Conservation (phyloP, 1,139 yeast genomes). For the Protomyces inundatus region DNA sequence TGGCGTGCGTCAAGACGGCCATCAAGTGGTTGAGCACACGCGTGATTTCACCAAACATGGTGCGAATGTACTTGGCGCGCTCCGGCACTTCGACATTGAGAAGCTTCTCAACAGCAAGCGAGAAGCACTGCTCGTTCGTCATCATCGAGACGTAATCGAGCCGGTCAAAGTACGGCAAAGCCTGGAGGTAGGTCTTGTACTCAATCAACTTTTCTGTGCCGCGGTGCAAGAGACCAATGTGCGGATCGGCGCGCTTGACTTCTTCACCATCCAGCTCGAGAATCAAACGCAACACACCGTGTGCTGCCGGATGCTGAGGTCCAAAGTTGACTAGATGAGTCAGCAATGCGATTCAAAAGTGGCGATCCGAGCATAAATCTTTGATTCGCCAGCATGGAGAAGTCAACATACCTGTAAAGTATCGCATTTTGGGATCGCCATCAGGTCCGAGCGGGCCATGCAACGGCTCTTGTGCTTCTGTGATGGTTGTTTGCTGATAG, state of each 20-base stretch:
- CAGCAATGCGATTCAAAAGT: conserved; percentile 51
- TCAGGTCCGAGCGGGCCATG: conserved; percentile 13
- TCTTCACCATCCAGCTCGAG: conserved; percentile 86
- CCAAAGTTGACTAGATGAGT: conserved; percentile 86
- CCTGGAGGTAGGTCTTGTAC: conserved; percentile 54
- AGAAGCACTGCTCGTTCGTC: conserved; percentile 85
- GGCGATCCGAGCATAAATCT: neutral
- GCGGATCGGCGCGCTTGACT: conserved; percentile 81
- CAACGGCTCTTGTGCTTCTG: conserved; percentile 18
- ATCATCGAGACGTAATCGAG: conserved; percentile 79
- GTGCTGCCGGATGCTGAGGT: conserved; percentile 94
- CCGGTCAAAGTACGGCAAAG: conserved; percentile 83
- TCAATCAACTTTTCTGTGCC: conserved; percentile 88
- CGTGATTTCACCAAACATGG: conserved; percentile 82
- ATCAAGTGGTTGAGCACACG: conserved; percentile 78
- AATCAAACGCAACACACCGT: conserved; percentile 82
- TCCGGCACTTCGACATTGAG: conserved; percentile 79
- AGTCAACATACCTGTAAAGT: conserved; percentile 10
- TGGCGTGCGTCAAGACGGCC: conserved; percentile 83
- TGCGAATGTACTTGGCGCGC: conserved; percentile 79
- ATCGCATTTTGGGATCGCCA: conserved; percentile 26
- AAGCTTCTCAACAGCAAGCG: conserved; percentile 79
- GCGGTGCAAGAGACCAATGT: conserved; percentile 78
- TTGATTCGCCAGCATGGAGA: neutral
- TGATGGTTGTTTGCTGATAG: conserved; percentile 16